These are phyloP conservation scores for Psilocybe azurescens DNA, from an alignment of 768 basidiomycete species.

Conservation along the genomic window DNA sequence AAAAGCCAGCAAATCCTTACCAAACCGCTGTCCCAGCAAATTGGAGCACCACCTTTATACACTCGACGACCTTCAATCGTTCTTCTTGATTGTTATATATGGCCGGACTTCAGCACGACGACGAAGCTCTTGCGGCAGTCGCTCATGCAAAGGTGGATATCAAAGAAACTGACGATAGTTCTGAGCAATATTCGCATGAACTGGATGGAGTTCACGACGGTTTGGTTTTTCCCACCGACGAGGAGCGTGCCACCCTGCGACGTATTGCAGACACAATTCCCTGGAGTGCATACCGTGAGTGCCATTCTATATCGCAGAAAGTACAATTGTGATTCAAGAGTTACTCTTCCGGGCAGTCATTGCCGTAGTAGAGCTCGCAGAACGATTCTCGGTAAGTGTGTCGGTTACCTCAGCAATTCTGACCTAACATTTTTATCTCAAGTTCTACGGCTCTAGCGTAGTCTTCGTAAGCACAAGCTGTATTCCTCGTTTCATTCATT, in stretches of 20 bases:
- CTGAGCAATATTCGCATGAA: constrained; percentile 25
- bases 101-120: constrained; percentile 26
- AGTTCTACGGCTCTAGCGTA: constrained; percentile 54
- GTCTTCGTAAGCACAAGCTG: constrained; percentile 45
- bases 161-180: constrained; percentile 7
- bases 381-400: constrained; percentile 68
- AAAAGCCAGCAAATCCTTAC: too few species aligned
- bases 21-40: too few species aligned
- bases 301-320: constrained; percentile 3
- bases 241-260: constrained; percentile 61
- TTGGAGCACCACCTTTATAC: too few species aligned
- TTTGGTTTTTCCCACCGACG: constrained; percentile 66
- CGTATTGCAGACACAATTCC: constrained; percentile 65
- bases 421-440: constrained; percentile 1
- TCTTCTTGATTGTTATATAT: constrained; percentile 9
- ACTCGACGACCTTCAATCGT: too few species aligned
- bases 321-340: neutral
- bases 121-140: constrained; percentile 7
- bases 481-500: neutral
- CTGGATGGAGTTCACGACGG: constrained; percentile 49
- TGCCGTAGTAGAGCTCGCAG: constrained; percentile 69
- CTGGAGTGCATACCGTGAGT: constrained; percentile 60
- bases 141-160: constrained; percentile 23
- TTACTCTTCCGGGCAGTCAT: constrained; percentile 47
- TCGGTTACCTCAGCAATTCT: neutral